Evolutionary conservation across 768 basidiomycete genomes (phyloP).

Genomic region (Auricularia auricula-judae): DNA sequence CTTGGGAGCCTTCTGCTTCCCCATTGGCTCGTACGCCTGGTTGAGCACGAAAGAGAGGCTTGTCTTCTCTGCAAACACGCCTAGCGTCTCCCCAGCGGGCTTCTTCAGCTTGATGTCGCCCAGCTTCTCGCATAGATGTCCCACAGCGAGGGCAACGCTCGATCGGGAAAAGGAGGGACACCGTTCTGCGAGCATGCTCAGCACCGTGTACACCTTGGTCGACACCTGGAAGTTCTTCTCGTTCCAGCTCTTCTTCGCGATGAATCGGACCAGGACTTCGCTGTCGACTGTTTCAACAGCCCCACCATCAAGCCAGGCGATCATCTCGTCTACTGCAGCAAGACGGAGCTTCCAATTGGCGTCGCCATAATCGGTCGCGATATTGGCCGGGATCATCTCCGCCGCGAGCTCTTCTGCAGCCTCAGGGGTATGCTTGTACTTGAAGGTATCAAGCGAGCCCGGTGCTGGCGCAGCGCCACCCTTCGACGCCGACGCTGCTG

Average conservation of each 20-base stretch:
- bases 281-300: constrained; percentile 60
- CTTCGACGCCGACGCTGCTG: constrained; percentile 31
- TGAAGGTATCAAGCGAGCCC: constrained; percentile 67
- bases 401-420: constrained; percentile 77
- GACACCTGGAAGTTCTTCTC: constrained; percentile 99
- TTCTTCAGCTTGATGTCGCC: constrained; percentile 97
- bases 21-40: constrained; percentile 89
- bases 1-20: constrained; percentile 95
- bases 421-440: constrained; percentile 84
- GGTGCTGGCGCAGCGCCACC: constrained; percentile 32
- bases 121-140: constrained; percentile 84
- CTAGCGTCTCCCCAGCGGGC: constrained; percentile 81
- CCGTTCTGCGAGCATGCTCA: constrained; percentile 59
- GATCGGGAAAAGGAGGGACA: constrained; percentile 80
- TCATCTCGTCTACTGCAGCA: constrained; percentile 79
- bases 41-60: constrained; percentile 89
- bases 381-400: constrained; percentile 57
- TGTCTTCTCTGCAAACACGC: constrained; percentile 78
- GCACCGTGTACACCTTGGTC: constrained; percentile 73
- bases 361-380: constrained; percentile 69
- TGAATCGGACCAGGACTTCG: constrained; percentile 77
- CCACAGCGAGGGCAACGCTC: constrained; percentile 69
- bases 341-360: constrained; percentile 89
- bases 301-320: constrained; percentile 61
- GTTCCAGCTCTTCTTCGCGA: constrained; percentile 91